A percentile compares a stretch with the other conserved stretches of the same genome.
Evolutionary conservation across 768 basidiomycete genomes (phyloP).

Genomic region (Crepidotus variabilis): DNA sequence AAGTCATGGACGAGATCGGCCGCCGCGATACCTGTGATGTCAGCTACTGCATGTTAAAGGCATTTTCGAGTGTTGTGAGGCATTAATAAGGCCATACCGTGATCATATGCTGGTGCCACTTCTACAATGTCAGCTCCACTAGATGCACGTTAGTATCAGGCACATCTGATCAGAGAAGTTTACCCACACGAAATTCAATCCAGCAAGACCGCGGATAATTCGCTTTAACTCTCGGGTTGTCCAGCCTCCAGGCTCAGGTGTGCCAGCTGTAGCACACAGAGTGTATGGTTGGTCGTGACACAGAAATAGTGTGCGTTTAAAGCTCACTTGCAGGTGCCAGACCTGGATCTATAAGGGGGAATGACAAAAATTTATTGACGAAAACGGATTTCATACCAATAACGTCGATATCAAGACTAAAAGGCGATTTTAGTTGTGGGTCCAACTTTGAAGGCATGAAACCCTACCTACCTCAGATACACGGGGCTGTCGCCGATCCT

Average conservation of each 20-base stretch:
- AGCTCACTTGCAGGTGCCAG: slow-evolving; percentile 72
- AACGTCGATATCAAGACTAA: slow-evolving; percentile 78
- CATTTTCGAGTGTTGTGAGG: neutral
- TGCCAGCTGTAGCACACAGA: slow-evolving; percentile 52
- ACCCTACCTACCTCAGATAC: slow-evolving; percentile 59
- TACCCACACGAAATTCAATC: slow-evolving; percentile 75
- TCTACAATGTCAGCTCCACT: slow-evolving; percentile 74
- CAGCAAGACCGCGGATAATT: slow-evolving; percentile 74
- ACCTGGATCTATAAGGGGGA: slow-evolving; percentile 50
- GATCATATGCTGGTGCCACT: slow-evolving; percentile 71
- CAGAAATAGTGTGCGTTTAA: too few species aligned
- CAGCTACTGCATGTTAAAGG: slow-evolving; percentile 32
- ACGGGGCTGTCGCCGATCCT: slow-evolving; percentile 74
- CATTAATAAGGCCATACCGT: slow-evolving; percentile 36
- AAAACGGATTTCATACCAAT: slow-evolving; percentile 42
- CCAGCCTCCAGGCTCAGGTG: slow-evolving; percentile 84
- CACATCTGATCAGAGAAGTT: neutral
- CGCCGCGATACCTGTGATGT: slow-evolving; percentile 65
- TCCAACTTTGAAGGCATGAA: neutral
- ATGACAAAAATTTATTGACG: neutral
- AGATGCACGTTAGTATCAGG: neutral
- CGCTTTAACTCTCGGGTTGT: slow-evolving; percentile 79
- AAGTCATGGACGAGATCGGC: slow-evolving; percentile 71
- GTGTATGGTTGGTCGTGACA: neutral
- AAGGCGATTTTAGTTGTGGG: neutral